Base-by-base conservation (phyloP, 257 asterid species). In the Solanum neorickii region DNA sequence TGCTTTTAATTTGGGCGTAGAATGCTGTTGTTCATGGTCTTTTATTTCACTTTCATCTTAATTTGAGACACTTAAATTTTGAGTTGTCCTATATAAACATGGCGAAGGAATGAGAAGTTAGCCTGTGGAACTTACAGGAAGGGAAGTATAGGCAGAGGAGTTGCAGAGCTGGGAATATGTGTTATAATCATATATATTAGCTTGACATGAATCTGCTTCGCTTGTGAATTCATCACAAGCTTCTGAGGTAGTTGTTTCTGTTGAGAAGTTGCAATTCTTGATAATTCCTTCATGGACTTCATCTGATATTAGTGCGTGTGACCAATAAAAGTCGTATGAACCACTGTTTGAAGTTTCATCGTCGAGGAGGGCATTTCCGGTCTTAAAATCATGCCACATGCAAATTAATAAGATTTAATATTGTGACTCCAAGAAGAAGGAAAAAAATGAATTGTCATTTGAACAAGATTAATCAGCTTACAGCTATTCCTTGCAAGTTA, bases 301-400 rank as follows among this genome's bases (percentile, higher is more conserved):
- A 41, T 95, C 98, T 2, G 98, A 94, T 21, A 92, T 92, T 15
- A 95, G 88, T 5, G 96, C 94, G 10, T 89, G 89, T 0, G 93
- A 85, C 98, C 98, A 95, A 23, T 83, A 37, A 86, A 89, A 91
- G 44, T 95, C 97, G 29, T 70, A 91, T 20, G n/a, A 41, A 16
- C 98, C 98, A 1, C 6, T 25, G 86, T 16, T 3, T 29, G 18
- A 12, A 25, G 92, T 76, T 74, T 86, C 91, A 76, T 7, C 39
- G 56, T 95, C 97, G 0, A 90, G 77, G 3, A 89, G 87, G 2
- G 95, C 95, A 72, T 94, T 95, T n/a, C 98, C 98, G 21, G 94
- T 92, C 97, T 95, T 90, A 70, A 86, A 72, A 80, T 52, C 29
- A 80, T 27, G 85, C 21, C 29, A 80, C 16, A 2, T 29, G 27